A percentile compares a stretch with the other conserved stretches of the same genome.
Evolutionary conservation across 352 stramenopile species (phyloP).

Genomic region (Heterotrichella gracilis): DNA sequence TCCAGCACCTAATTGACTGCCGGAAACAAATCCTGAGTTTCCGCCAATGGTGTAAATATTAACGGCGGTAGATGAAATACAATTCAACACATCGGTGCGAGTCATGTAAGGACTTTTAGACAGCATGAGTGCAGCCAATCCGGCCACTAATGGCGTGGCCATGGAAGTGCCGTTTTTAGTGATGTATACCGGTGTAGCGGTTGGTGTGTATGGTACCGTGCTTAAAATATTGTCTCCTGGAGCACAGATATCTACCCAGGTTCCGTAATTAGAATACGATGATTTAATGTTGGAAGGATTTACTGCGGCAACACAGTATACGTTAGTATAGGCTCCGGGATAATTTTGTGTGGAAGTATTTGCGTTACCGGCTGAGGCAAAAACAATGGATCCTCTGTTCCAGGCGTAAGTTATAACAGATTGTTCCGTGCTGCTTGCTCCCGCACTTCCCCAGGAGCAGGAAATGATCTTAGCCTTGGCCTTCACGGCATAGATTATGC

Average conservation of each 20-base stretch:
- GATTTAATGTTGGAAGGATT: neutral
- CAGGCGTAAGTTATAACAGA: neutral
- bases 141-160: neutral
- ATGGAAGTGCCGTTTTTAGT: neutral
- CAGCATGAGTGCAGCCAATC: neutral
- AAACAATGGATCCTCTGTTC: neutral
- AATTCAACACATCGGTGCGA: neutral
- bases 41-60: neutral
- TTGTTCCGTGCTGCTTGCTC: neutral
- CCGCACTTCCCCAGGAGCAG: neutral
- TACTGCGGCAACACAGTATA: neutral
- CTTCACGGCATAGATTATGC: neutral
- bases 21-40: neutral
- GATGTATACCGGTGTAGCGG: neutral
- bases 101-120: neutral
- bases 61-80: neutral
- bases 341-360: neutral
- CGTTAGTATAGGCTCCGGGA: neutral
- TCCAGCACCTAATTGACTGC: neutral
- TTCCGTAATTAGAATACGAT: neutral
- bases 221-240: neutral
- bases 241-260: neutral
- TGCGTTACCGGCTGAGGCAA: neutral
- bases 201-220: neutral
- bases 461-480: neutral